A percentile compares a stretch with the other conserved stretches of the same genome.
These are phyloP conservation scores for Trichophyton equinum DNA, from an alignment of 2,329 filamentous ascomycete species.

Conservation along the genomic window DNA sequence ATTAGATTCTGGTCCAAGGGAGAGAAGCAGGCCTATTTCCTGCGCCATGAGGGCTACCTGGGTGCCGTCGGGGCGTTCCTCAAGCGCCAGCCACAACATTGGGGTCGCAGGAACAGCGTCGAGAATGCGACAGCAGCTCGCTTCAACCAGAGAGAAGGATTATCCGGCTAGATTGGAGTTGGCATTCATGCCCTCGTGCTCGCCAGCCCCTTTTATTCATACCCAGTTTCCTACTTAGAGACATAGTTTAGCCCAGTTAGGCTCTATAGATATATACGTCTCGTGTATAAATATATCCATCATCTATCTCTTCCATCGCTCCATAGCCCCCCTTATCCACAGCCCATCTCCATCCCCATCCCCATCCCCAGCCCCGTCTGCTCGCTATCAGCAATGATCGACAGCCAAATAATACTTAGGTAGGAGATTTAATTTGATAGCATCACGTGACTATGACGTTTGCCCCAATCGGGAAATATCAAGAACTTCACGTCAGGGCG, in stretches of 20 bases:
- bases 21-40: constrained; percentile 85
- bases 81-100: constrained; percentile 78
- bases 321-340: not conserved
- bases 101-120: constrained; percentile 72
- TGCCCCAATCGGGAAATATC: not conserved
- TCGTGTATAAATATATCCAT: not conserved
- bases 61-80: constrained; percentile 90
- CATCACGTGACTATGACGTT: not conserved
- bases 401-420: not conserved
- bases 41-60: constrained; percentile 90
- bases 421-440: not conserved
- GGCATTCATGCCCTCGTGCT: not conserved
- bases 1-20: constrained; percentile 97
- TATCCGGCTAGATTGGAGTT: not conserved
- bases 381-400: not conserved
- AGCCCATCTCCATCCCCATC: not conserved
- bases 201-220: not conserved
- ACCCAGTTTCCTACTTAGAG: not conserved
- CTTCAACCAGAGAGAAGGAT: constrained; percentile 10
- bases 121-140: constrained; percentile 37
- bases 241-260: not conserved
- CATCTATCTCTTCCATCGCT: not conserved
- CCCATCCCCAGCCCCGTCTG: too few species aligned
- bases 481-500: not conserved
- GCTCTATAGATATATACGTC: not conserved